Evolutionary conservation across 2,329 filamentous ascomycete genomes (phyloP), one percentile per base, ranked within the genome.

Genomic region (Fusarium proliferatum): DNA sequence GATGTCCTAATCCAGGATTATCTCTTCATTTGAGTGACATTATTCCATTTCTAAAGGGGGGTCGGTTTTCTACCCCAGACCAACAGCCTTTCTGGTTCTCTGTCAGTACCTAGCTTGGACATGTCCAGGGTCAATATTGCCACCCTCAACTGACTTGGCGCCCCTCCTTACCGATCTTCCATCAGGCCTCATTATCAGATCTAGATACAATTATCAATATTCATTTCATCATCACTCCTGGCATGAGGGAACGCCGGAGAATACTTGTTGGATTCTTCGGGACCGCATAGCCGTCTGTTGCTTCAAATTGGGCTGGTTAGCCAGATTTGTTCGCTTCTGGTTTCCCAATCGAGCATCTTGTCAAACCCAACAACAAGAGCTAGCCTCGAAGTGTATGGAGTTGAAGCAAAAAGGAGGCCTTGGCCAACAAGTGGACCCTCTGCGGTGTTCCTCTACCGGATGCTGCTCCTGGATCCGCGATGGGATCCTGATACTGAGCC

Each of bases 311-410:
- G 67, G 68, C 38, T 61, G 38, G 61, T 67, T 74, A 79, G 79
- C 79, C 79, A 76, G 56, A 80, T 81, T 76, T 75, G 76, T 81
- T 84, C 83, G 83, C 84, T 85, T 85, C 80, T 69, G 71, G 77
- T 80, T 85, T 81, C 82, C 82, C 52, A 52, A 82, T 83, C 62
- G 61, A 78, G 82, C 36, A 56, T 49, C 39, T 76, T 74, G 76
- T 78, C 61, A 69, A 67, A 76, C 76, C 68, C 52, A 61, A 58
- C 36, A 33, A 45, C 55, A n/a, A 48, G 68, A 49, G 53, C 55
- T 63, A 74, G 41, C 61, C 64, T 49, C 41, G 42, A 43, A 64
- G 33, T 48, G 57, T 58, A 67, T 51, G 58, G 64, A 51, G 28
- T 53, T 60, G 41, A 52, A 64, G 64, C 38, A 72, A 60, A 51